These are phyloP conservation scores for Cryptococcus maquisensis DNA, from an alignment of 1,284 basidiomycete genomes.

Conservation along the genomic window DNA sequence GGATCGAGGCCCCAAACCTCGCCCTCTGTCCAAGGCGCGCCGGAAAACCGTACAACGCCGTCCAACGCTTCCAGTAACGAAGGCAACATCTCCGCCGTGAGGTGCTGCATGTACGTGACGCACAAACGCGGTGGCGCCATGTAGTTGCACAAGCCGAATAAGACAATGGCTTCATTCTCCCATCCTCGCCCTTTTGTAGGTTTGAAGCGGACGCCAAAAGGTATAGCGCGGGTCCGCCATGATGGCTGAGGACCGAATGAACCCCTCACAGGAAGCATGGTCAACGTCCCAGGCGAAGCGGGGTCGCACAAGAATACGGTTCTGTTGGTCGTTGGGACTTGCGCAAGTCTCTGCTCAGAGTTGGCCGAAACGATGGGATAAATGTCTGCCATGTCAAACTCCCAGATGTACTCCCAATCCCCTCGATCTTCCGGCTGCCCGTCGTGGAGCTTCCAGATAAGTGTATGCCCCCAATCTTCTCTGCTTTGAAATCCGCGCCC, in stretches of 20 bases:
- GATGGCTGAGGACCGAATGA: neutral
- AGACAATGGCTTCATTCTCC: slow-evolving; percentile 15
- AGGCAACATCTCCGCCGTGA: slow-evolving; percentile 11
- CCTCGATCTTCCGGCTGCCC: neutral
- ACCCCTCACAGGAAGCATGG: neutral
- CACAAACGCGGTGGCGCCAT: slow-evolving; percentile 7
- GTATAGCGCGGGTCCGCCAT: neutral
- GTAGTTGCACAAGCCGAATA: slow-evolving; percentile 13
- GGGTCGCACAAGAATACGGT: slow-evolving; percentile 1
- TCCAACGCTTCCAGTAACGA: slow-evolving; percentile 19
- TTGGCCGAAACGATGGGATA: neutral
- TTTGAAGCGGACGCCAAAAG: neutral
- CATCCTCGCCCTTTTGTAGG: neutral
- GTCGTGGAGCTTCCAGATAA: neutral
- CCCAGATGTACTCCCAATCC: slow-evolving; percentile 9
- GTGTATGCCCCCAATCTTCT: neutral
- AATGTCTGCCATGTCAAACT: slow-evolving; percentile 2
- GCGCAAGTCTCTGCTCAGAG: neutral
- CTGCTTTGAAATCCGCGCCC: slow-evolving; percentile 15
- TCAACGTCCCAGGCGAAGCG: neutral
- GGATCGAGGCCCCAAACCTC: slow-evolving; percentile 12
- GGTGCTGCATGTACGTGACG: slow-evolving; percentile 15
- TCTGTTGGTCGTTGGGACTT: neutral
- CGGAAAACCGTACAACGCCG: neutral
- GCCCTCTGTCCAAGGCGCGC: slow-evolving; percentile 11